Base-by-base conservation (phyloP, 1,284 basidiomycete species). In the Mycena sp. region DNA sequence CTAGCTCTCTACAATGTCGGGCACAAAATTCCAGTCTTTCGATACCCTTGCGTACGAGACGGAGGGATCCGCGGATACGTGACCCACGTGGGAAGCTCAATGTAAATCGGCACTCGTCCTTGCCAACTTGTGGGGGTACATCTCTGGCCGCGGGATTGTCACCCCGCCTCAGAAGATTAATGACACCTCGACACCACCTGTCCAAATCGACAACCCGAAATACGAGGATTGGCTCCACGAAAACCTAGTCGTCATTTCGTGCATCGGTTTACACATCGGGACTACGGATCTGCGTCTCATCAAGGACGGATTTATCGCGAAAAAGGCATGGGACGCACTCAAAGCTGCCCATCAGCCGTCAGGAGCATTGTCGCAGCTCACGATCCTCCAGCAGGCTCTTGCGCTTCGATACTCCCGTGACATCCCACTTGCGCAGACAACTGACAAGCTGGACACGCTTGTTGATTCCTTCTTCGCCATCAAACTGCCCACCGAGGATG, bases 291-390 rank as follows among this genome's bases (percentile, higher is more conserved):
- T n/a, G n/a, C n/a, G n/a, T n/a, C n/a, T n/a, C n/a, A n/a, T n/a
- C n/a, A n/a, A n/a, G n/a, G n/a, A n/a, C n/a, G n/a, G n/a, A n/a
- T 19, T 11, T 4, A 57, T 57, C n/a, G 45, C 55, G 5, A 16
- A 12, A 6, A n/a, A 0, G 2, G 55, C 55, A 5, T 57, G 55
- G 55, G 45, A 12, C 4, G 16, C 3, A 11, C 35, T 57, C 26
- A 57, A 57, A 48, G 37, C 19, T 9, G 45, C 55, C 23, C 55
- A 57, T 17, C 37, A 17, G n/a, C 55, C 55, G 2, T 28, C 44
- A 4, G 55, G 55, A 17, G 55, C 45, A 1, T 45, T 57, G 11
- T 57, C 54, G 19, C 54, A 57, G n/a, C 35, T 57, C 26, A 57
- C 54, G 19, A 57, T 57, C 17, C 26, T 57, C 3, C 54, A 57